These are phyloP conservation scores for Oidiodendron maius DNA, from an alignment of 495 filamentous ascomycete species.

Conservation along the genomic window DNA sequence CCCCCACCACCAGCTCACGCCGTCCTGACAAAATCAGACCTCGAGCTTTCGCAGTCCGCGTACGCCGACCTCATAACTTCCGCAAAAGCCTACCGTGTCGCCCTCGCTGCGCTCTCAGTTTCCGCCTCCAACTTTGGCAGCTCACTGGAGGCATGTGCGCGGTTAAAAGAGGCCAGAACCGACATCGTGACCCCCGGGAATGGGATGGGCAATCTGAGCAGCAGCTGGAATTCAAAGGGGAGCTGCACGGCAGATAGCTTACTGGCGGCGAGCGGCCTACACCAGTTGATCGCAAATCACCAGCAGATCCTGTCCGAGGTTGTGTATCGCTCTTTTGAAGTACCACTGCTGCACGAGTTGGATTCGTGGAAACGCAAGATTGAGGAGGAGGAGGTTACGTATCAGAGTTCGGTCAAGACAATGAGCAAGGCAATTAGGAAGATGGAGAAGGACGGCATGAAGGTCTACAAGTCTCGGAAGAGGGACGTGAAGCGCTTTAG, in stretches of 20 bases:
- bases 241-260: constrained; percentile 54
- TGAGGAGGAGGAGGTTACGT: constrained; percentile 53
- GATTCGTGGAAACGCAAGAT: constrained; percentile 53
- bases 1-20: constrained; percentile 47
- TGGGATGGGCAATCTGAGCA: constrained; percentile 29
- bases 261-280: constrained; percentile 52
- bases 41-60: constrained; percentile 51
- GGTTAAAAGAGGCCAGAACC: constrained; percentile 53
- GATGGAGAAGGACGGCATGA: constrained; percentile 54
- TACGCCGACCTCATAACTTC: constrained; percentile 53
- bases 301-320: constrained; percentile 58
- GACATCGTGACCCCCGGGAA: constrained; percentile 27
- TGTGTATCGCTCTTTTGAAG: constrained; percentile 59
- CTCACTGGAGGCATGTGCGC: constrained; percentile 58
- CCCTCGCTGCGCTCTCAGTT: constrained; percentile 48
- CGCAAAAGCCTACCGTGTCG: constrained; percentile 54
- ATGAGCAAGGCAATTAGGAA: constrained; percentile 49
- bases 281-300: constrained; percentile 60
- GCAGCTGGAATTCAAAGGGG: constrained; percentile 43
- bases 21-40: constrained; percentile 53
- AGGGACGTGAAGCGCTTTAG: constrained; percentile 47
- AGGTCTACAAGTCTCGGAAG: constrained; percentile 46
- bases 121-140: constrained; percentile 55
- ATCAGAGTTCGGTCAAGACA: constrained; percentile 41
- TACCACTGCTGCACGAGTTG: constrained; percentile 57